Evolutionary conservation across 2,329 filamentous ascomycete genomes (phyloP), one percentile per base, ranked within the genome.

Genomic region (Ambrosiella beaveri): DNA sequence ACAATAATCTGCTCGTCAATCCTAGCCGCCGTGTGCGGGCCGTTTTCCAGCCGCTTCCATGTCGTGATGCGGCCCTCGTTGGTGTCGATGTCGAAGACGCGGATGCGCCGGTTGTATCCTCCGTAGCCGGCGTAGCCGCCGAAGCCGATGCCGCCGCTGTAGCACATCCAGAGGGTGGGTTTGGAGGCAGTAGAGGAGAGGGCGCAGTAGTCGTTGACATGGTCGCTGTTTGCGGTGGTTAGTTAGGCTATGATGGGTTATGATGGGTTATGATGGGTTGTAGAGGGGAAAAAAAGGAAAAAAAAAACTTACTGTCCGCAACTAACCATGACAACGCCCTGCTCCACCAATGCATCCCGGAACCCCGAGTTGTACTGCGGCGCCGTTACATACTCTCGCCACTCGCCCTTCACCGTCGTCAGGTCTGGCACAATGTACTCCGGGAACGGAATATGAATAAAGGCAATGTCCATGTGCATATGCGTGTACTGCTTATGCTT

Each of bases 201-300:
- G 62, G 86, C 83, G 69, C 93, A 98, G 69, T 96, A 97, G 66
- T 98, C 93, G 67, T 98, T 98, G 63, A 86, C 91, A 67, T 98
- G 93, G 66, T 98, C 93, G 68, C 84, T 86, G 51, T 19, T 12
- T 40, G 8, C 8, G 11, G 47, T 63, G 60, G 64, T 62, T 19
- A 45, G 38, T 38, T 54, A 12, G n/a, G 7, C 9, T 53, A 19
- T 51, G 13, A 50, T 15, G 5, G 27, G 27, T 27, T 27, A 27
- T 27, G 13, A 50, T 15, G 5, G 27, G 27, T 27, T 27, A 27
- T 27, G 27, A 27, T 27, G 27, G 27, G 27, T 27, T 27, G 27
- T 27, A 27, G 27, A 27, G 27, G 27, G 19, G 27, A 61, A 19
- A 37, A 2, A 50, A 35, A 6, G 37, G 50, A 11, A 15, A 12